Base-by-base conservation (phyloP, 352 stramenopile genomes). In the Elongisporangium prolatum region DNA sequence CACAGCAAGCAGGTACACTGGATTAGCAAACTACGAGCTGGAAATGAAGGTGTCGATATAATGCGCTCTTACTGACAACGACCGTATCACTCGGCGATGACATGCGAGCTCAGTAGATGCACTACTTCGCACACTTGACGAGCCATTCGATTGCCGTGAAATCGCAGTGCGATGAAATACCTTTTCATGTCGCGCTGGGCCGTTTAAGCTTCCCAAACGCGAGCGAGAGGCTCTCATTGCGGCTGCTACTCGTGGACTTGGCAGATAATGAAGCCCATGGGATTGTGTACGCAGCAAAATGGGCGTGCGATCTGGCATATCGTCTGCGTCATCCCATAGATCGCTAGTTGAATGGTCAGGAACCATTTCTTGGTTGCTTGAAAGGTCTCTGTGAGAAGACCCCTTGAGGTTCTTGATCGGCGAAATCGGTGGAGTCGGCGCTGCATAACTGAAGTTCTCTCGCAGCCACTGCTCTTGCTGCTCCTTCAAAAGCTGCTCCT, bases 381-480 rank as follows among this genome's bases (percentile, higher is more conserved):
- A 40, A 13, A 40, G 28, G 14, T 40, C 28, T 40, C 28, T 40
- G 28, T 40, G 28, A 40, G 28, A 9, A 40, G 28, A 40, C 1
- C 8, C 28, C 28, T 40, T 40, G 28, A 54, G 21, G 9, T 20
- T 52, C 47, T 52, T 64, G 16, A 54, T 56, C 20, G 38, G 71
- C 4, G 63, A 60, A 18, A 25, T 63, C 16, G 55, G 18, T 21
- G 47, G 25, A 3, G 25, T 56, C 28, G 52, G n/a, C 7, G 47
- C 50, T 5, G 57, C 50, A 24, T 66, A 59, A 48, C 70, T 69
- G 16, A 73, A 62, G 25, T 74, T 62, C 60, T 65, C 65, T 8
- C 72, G 74, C 75, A 91, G 86, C 81, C 81, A 91, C 40, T 87
- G 78, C 22, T 88, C 75, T 49, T 91, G 81, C 57, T 91, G 78